Conservation (phyloP, 2,329 filamentous ascomycete species). For the Cladosporium sphaerospermum region DNA sequence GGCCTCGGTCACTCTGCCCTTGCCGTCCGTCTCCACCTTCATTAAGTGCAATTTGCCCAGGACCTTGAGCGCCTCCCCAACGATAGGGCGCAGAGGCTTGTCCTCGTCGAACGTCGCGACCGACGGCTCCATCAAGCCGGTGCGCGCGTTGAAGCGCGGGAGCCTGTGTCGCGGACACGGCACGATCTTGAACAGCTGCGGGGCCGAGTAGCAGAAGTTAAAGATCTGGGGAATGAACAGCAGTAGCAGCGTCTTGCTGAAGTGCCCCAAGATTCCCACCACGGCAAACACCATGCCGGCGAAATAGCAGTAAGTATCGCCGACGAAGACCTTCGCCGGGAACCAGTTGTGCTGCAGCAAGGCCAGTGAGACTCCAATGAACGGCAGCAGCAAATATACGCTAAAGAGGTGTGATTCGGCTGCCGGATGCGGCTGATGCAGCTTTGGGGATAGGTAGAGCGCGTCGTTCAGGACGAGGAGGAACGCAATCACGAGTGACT, state of each 20-base stretch:
- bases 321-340: slow-evolving; percentile 89
- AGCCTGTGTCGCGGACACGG: slow-evolving; percentile 90
- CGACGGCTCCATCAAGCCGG: slow-evolving; percentile 79
- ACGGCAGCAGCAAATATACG: slow-evolving; percentile 87
- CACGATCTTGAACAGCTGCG: slow-evolving; percentile 83
- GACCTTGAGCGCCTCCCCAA: slow-evolving; percentile 60
- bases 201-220: slow-evolving; percentile 91
- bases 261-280: slow-evolving; percentile 92
- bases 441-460: slow-evolving; percentile 64
- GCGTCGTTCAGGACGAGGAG: slow-evolving; percentile 81
- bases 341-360: slow-evolving; percentile 92
- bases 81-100: slow-evolving; percentile 59
- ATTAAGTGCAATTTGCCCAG: slow-evolving; percentile 64
- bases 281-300: slow-evolving; percentile 98
- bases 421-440: slow-evolving; percentile 79
- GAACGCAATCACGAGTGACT: slow-evolving; percentile 83
- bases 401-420: slow-evolving; percentile 95
- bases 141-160: slow-evolving; percentile 78
- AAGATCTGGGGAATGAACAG: slow-evolving; percentile 89
- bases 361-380: slow-evolving; percentile 84
- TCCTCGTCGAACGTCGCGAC: slow-evolving; percentile 61
- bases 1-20: slow-evolving; percentile 68
- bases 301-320: slow-evolving; percentile 99
- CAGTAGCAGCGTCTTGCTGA: slow-evolving; percentile 91
- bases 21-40: slow-evolving; percentile 58